phyloP scores from a whole-genome alignment of 176 grass and related monocot genomes.

The Melocanna baccifera region DNA sequence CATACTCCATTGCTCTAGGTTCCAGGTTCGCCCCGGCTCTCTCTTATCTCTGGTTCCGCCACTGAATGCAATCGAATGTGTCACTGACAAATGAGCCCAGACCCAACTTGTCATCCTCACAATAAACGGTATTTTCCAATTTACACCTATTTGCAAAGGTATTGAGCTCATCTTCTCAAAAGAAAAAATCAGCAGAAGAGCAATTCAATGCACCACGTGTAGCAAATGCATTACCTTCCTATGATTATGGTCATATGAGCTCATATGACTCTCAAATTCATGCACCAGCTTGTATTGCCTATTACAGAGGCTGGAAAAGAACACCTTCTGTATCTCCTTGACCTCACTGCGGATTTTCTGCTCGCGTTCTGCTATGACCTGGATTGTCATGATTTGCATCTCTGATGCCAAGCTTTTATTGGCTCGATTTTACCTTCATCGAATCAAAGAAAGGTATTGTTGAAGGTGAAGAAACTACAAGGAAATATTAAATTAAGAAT shows the following conservation, averaged over 20 bases:
- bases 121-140: too few species aligned
- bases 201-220: not conserved
- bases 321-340: conserved; percentile 91
- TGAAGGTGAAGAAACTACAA: not conserved
- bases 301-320: conserved; percentile 94
- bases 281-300: conserved; percentile 92
- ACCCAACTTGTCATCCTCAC: too few species aligned
- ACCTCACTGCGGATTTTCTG: conserved; percentile 94
- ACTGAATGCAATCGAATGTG: too few species aligned
- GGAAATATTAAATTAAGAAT: not conserved
- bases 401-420: conserved; percentile 83
- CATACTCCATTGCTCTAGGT: too few species aligned
- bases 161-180: not conserved
- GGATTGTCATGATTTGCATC: conserved; percentile 98
- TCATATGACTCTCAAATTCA: conserved; percentile 93
- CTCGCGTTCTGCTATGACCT: conserved; percentile 99
- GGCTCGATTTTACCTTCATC: conserved; percentile 78
- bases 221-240: conserved; percentile 61
- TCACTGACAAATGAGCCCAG: too few species aligned
- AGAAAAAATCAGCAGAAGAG: not conserved
- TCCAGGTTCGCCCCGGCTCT: too few species aligned
- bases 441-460: not conserved
- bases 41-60: too few species aligned
- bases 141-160: too few species aligned
- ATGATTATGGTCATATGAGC: conserved; percentile 99